Conservation (phyloP, 306 rosid species). For the Prunus kanzakura region DNA sequence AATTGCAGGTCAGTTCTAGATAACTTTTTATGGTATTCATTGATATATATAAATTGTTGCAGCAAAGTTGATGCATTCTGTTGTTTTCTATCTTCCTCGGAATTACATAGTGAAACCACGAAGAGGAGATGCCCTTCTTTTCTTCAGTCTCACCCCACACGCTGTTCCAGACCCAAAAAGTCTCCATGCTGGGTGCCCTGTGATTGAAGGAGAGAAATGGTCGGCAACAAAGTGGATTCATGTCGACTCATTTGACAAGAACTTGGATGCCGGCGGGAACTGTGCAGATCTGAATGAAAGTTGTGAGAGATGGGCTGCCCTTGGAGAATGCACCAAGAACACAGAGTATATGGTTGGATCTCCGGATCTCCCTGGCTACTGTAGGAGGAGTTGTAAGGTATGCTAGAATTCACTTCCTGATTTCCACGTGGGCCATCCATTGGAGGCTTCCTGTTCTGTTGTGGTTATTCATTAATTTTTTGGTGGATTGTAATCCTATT, state of each 20-base stretch:
- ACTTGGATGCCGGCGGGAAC: constrained; percentile 43
- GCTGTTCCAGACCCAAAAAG: constrained; percentile 75
- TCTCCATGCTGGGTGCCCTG: constrained; percentile 97
- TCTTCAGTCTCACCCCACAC: constrained; percentile 80
- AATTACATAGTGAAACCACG: constrained; percentile 73
- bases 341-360: constrained; percentile 87
- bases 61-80: background rate
- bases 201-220: constrained; percentile 98
- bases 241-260: constrained; percentile 79
- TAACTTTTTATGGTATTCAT: background rate
- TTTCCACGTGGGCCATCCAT: constrained; percentile 14
- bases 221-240: constrained; percentile 99
- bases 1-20: constrained; percentile 62
- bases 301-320: constrained; percentile 94
- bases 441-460: constrained; percentile 13
- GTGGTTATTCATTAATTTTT: constrained; percentile 7
- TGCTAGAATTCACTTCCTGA: constrained; percentile 43
- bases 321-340: constrained; percentile 91
- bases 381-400: constrained; percentile 84
- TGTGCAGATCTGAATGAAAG: constrained; percentile 68
- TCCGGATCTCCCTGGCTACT: constrained; percentile 79
- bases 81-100: constrained; percentile 17
- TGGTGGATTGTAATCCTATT: constrained; percentile 19
- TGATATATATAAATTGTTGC: background rate
- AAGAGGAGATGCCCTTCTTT: constrained; percentile 96